Conservation (phyloP, 2,329 filamentous ascomycete genomes). For the Fusarium zealandicum region DNA sequence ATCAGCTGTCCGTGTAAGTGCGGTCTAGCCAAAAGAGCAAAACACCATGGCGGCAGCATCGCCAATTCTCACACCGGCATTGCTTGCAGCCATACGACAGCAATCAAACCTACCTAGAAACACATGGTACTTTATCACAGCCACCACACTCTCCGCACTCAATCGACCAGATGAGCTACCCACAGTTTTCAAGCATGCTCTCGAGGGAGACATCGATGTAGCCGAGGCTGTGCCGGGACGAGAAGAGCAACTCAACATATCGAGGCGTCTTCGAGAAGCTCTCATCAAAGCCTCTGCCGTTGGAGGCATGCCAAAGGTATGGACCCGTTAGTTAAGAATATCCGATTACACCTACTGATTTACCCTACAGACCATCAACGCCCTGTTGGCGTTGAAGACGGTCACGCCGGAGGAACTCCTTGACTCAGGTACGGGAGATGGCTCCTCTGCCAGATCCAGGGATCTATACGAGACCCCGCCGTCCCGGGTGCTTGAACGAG, state of each 20-base stretch:
- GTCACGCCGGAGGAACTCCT: constrained; percentile 37
- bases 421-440: constrained; percentile 13
- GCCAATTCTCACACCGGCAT: constrained; percentile 35
- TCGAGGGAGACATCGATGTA: constrained; percentile 4
- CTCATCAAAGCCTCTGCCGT: constrained; percentile 39
- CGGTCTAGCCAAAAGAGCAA: neutral
- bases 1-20: neutral
- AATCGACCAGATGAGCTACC: constrained; percentile 38
- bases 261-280: constrained; percentile 36
- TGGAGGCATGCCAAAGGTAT: constrained; percentile 40
- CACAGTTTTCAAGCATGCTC: constrained; percentile 24
- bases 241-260: constrained; percentile 31
- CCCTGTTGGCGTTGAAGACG: constrained; percentile 33
- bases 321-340: neutral
- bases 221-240: neutral
- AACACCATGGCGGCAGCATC: constrained; percentile 15
- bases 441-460: constrained; percentile 15
- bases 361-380: constrained; percentile 35
- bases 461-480: constrained; percentile 32
- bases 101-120: constrained; percentile 36
- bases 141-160: constrained; percentile 35
- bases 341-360: constrained; percentile 6
- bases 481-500: constrained; percentile 27
- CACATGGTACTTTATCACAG: constrained; percentile 40
- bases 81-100: constrained; percentile 32